Percentiles rank a stretch among this genome's conserved stretches.
These are phyloP conservation scores for Penicillium longicatenatum DNA, from an alignment of 495 filamentous ascomycete genomes.

Conservation along the genomic window DNA sequence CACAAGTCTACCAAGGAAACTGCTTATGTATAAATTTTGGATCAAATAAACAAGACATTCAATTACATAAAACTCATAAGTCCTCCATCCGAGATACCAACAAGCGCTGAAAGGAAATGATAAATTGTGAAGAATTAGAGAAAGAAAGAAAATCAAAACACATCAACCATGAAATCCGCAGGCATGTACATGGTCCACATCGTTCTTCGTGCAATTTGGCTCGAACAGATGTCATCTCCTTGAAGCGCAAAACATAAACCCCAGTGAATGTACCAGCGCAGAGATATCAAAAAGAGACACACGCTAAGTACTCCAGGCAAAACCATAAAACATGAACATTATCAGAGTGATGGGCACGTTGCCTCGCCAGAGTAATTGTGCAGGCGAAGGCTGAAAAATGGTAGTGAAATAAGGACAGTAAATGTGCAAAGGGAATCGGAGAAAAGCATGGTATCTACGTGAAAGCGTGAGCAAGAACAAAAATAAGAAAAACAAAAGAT, in stretches of 20 bases:
- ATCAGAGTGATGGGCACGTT: constrained; percentile 10
- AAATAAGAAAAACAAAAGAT: constrained; percentile 26
- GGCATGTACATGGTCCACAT: constrained; percentile 17
- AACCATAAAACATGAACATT: constrained; percentile 10
- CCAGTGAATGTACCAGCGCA: constrained; percentile 8
- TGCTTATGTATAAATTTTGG: not conserved
- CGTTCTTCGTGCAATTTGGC: constrained; percentile 25
- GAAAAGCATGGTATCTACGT: constrained; percentile 33
- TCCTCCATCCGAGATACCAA: not conserved
- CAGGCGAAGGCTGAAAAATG: constrained; percentile 1
- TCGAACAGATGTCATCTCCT: constrained; percentile 18
- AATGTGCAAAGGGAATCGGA: constrained; percentile 24
- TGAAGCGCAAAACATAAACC: constrained; percentile 3
- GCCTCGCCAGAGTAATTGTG: constrained; percentile 3
- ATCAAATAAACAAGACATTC: constrained; percentile 3
- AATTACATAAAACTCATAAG: constrained; percentile 3
- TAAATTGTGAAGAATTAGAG: constrained; percentile 6
- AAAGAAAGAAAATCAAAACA: constrained; percentile 12
- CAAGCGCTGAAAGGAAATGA: not conserved
- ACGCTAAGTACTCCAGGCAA: constrained; percentile 15
- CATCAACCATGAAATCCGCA: constrained; percentile 8
- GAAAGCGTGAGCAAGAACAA: constrained; percentile 25
- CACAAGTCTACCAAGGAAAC: not conserved
- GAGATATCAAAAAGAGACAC: constrained; percentile 5
- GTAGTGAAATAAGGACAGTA: constrained; percentile 19